These are phyloP conservation scores for Scheffersomyces coipomensis DNA, from an alignment of 805 yeast genomes.

Conservation along the genomic window DNA sequence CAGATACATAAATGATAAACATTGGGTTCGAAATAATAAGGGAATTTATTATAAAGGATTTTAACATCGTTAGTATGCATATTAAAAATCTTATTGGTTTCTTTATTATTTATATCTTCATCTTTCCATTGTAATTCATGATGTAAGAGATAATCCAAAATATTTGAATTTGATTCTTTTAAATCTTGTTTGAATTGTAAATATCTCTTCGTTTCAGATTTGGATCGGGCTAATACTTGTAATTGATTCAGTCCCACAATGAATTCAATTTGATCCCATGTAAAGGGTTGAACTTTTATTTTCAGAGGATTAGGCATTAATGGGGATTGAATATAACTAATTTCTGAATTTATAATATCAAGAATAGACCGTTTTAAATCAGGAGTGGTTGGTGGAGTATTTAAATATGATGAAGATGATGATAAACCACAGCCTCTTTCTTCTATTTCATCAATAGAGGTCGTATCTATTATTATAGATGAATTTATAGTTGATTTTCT, in stretches of 20 bases:
- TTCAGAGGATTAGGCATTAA: constrained; percentile 39
- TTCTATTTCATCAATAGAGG: no score
- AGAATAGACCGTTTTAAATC: background rate
- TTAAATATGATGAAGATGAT: no score
- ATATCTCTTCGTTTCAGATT: constrained; percentile 43
- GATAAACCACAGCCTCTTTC: no score
- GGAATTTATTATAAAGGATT: constrained; percentile 59
- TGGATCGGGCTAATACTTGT: constrained; percentile 49
- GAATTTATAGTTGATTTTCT: no score
- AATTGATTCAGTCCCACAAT: constrained; percentile 43
- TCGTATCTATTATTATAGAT: no score
- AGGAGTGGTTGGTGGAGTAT: constrained; percentile 10
- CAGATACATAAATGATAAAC: constrained; percentile 64
- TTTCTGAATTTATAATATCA: constrained; percentile 6
- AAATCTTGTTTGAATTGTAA: constrained; percentile 43
- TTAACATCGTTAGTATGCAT: constrained; percentile 36
- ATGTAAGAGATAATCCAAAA: constrained; percentile 49
- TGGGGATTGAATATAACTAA: constrained; percentile 24
- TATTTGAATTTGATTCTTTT: constrained; percentile 28
- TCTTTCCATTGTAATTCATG: constrained; percentile 52
- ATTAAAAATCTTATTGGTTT: constrained; percentile 9
- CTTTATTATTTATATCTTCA: constrained; percentile 15
- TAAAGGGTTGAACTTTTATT: constrained; percentile 33
- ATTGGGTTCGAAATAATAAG: constrained; percentile 55
- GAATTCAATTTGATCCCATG: constrained; percentile 44